Conservation (phyloP, 73 alveolate genomes). For the Blepharisma japonicum region DNA sequence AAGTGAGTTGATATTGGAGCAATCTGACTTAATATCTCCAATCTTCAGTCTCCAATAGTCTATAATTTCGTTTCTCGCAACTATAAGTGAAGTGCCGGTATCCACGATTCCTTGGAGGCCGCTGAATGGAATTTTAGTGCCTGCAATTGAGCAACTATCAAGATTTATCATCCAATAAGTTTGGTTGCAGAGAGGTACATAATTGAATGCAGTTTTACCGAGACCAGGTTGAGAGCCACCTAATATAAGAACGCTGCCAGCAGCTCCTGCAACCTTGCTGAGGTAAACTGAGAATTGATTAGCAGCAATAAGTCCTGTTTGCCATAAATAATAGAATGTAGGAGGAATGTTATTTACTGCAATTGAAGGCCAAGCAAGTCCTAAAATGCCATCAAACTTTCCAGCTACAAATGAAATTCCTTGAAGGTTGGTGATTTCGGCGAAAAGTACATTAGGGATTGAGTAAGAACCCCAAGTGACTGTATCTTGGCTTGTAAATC, state of each 20-base stretch:
- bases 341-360: constrained; percentile 54
- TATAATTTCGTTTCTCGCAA: constrained; percentile 43
- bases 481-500: constrained; percentile 49
- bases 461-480: constrained; percentile 49
- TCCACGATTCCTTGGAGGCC: not conserved
- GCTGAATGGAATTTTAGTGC: not conserved
- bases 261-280: constrained; percentile 31
- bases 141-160: not conserved
- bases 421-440: constrained; percentile 51
- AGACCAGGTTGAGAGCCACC: constrained; percentile 4
- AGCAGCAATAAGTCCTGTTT: constrained; percentile 31
- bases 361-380: constrained; percentile 63
- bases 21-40: constrained; percentile 49
- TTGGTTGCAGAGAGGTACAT: not conserved
- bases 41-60: constrained; percentile 52
- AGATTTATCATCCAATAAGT: not conserved
- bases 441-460: constrained; percentile 47
- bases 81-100: constrained; percentile 63
- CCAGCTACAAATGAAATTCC: constrained; percentile 52
- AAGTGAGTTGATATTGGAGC: constrained; percentile 48
- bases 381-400: constrained; percentile 69
- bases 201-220: not conserved
- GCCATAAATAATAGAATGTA: constrained; percentile 38
- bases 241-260: not conserved
- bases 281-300: constrained; percentile 57